Percentiles rank a stretch among this genome's conserved stretches.
Evolutionary conservation across 1,284 basidiomycete genomes (phyloP).

Genomic region (Fomes fomentarius): DNA sequence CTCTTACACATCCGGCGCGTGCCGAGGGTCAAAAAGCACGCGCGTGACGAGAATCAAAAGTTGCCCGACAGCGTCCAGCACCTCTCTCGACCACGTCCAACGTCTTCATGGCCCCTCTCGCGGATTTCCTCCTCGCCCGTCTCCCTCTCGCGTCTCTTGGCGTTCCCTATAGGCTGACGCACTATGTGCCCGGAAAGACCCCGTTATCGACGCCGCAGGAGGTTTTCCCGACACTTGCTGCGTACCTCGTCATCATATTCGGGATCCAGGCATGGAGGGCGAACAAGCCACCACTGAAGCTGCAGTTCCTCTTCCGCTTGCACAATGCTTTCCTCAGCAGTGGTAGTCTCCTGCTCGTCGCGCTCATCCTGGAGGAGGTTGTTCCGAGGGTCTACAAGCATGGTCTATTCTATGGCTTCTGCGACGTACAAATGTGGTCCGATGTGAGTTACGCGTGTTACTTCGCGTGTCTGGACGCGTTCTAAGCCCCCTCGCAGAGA

Average conservation of each 20-base stretch:
- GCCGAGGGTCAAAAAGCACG: conserved; percentile 26
- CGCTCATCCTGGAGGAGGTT: conserved; percentile 90
- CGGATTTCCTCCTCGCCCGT: conserved; percentile 66
- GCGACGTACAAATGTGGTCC: conserved; percentile 82
- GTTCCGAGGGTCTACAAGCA: conserved; percentile 74
- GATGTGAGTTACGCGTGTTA: conserved; percentile 51
- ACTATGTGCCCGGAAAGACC: conserved; percentile 74
- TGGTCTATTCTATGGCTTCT: conserved; percentile 81
- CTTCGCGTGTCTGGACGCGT: conserved; percentile 9
- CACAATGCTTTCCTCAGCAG: conserved; percentile 90
- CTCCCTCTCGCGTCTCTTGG: conserved; percentile 53
- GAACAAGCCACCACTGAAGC: conserved; percentile 72
- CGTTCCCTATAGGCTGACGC: conserved; percentile 58
- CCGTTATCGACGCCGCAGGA: conserved; percentile 81
- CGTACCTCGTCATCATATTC: conserved; percentile 91
- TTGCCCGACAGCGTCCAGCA: conserved; percentile 27
- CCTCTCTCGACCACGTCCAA: conserved; percentile 30
- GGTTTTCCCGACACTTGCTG: conserved; percentile 71
- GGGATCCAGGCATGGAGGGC: conserved; percentile 87
- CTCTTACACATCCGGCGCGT: conserved; percentile 6
- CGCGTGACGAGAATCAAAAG: conserved; percentile 27
- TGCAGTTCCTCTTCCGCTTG: conserved; percentile 87
- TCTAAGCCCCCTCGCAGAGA: conserved; percentile 47
- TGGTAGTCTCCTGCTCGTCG: conserved; percentile 83
- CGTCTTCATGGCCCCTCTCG: conserved; percentile 70